Percentiles rank a stretch among this genome's conserved stretches.
Evolutionary conservation across 345 rosid species (phyloP).

Genomic region (Balakata baccata): DNA sequence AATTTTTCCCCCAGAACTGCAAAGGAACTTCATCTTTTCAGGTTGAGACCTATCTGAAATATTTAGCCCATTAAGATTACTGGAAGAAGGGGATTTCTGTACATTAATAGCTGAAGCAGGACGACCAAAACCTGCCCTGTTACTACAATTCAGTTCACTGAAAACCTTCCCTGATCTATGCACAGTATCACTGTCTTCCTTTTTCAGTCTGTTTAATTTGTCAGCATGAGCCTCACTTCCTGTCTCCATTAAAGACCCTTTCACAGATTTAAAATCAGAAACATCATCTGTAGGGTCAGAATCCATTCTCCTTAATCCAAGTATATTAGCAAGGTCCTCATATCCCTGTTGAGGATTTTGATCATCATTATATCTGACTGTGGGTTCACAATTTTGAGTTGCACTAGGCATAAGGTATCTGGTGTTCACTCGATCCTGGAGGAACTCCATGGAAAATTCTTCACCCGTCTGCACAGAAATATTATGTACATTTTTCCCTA

Average conservation of each 20-base stretch:
- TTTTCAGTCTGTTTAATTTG: conserved; percentile 31
- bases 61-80: conserved; percentile 27
- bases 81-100: conserved; percentile 32
- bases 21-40: conserved; percentile 55
- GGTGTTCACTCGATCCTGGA: conserved; percentile 38
- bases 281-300: conserved; percentile 48
- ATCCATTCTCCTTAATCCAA: conserved; percentile 52
- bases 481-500: conserved; percentile 33
- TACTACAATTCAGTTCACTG: conserved; percentile 38
- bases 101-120: conserved; percentile 20
- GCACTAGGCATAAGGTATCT: conserved; percentile 20
- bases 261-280: conserved; percentile 43
- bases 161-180: conserved; percentile 39
- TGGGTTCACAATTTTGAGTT: conserved; percentile 25
- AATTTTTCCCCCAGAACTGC: conserved; percentile 66
- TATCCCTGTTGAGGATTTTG: conserved; percentile 40
- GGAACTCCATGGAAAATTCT: conserved; percentile 63
- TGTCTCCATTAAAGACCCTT: conserved; percentile 30
- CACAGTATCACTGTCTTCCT: conserved; percentile 35
- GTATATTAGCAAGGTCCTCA: conserved; percentile 43
- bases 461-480: conserved; percentile 60
- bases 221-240: conserved; percentile 42
- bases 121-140: conserved; percentile 31
- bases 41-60: conserved; percentile 28
- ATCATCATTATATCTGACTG: conserved; percentile 28